Base-by-base conservation (phyloP, 2,329 filamentous ascomycete genomes). In the Westerdykella sp. region DNA sequence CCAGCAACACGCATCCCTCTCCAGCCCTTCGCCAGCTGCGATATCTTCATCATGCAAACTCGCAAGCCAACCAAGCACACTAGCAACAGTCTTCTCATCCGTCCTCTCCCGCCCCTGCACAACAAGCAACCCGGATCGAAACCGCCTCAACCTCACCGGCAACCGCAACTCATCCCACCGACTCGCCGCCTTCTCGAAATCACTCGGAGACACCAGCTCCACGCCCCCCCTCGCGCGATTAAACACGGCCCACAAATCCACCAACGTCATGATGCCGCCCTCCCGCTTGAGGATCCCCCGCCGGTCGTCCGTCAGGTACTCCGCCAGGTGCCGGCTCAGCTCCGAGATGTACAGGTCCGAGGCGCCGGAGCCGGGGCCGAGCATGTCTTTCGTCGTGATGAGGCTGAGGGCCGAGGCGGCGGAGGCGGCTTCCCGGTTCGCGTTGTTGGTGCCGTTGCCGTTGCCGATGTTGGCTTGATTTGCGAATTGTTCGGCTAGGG, bases 321-420 rank as follows among this genome's bases (percentile, higher is more conserved):
- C 65, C 5, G 65, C 65, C 11, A 68, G 54, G 40, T 68, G 67
- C 32, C 63, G 55, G 1, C 64, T 67, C n/a, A 68, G 52, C 43
- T 68, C 64, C 30, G 89, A 95, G 5, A 96, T 73, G 62, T 98
- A 98, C 2, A 97, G 77, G 12, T 83, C 87, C 61, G 94, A 87
- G 0, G 86, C 77, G 41, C 83, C 76, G n/a, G 84, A 81, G 42
- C 82, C 75, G 11, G 84, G 79, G 16, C 83, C 81, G 1, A 95
- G 84, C 72, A 95, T 95, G 55, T 97, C 91, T 68, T 90, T 95
- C 1, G 91, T 97, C 0, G 91, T 94, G n/a, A 93, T 78, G 41
- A 97, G 78, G 0, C 90, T 89, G 0, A 97, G 76, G 40, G 91
- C 87, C 44, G 81, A 87, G 5, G 84, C 85, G 1, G 87, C 94